A percentile compares a stretch with the other conserved stretches of the same genome.
These are phyloP conservation scores for Daldinia sp. DNA, from an alignment of 2,329 filamentous ascomycete genomes.

Conservation along the genomic window DNA sequence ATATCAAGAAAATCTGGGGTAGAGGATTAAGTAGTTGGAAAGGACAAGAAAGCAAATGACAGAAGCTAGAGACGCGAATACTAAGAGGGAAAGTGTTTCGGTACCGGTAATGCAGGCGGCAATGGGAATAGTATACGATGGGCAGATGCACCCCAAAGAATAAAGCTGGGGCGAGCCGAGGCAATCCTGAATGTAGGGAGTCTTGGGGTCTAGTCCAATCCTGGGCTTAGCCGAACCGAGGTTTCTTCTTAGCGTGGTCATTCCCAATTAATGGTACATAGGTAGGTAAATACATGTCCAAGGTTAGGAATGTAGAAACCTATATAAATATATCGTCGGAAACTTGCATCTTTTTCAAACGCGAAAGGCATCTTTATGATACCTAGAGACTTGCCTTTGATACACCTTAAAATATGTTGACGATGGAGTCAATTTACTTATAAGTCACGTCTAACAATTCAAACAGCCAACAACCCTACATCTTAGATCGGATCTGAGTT, in stretches of 20 bases:
- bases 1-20: conserved; percentile 9
- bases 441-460: not conserved
- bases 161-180: conserved; percentile 45
- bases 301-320: too few species aligned
- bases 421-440: not conserved
- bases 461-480: not conserved
- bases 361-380: not conserved
- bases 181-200: conserved; percentile 24
- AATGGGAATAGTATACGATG: conserved; percentile 13
- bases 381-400: not conserved
- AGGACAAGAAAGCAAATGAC: not conserved
- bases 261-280: not conserved
- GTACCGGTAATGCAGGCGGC: conserved; percentile 30
- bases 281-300: not conserved
- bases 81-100: not conserved
- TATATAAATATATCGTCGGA: not conserved
- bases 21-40: conserved; percentile 6
- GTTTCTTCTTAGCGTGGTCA: conserved; percentile 1
- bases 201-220: conserved; percentile 24
- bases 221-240: conserved; percentile 29
- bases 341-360: not conserved
- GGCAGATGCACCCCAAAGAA: too few species aligned
- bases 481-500: not conserved
- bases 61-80: conserved; percentile 5
- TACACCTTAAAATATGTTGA: not conserved